Conservation (phyloP, 805 yeast genomes). For the Tetrapisispora iriomotensis region DNA sequence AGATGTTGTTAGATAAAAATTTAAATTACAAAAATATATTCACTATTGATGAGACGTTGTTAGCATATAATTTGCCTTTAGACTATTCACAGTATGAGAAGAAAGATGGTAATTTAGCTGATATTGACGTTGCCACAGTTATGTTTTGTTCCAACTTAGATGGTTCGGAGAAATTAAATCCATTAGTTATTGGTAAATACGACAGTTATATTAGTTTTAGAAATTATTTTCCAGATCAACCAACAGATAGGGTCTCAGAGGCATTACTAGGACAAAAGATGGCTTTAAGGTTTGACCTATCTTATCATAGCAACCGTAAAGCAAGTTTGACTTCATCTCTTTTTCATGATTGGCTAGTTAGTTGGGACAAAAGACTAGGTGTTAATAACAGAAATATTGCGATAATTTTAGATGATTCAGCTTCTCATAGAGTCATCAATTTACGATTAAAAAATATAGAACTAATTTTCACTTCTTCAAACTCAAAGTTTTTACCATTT, state of each 20-base stretch:
- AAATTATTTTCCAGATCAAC: conserved; percentile 27
- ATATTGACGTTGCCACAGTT: conserved; percentile 39
- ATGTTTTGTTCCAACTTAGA: conserved; percentile 55
- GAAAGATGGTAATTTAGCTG: conserved; percentile 28
- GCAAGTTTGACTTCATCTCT: conserved; percentile 55
- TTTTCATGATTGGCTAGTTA: conserved; percentile 52
- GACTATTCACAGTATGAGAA: conserved; percentile 42
- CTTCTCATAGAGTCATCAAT: conserved; percentile 51
- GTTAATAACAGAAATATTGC: conserved; percentile 43
- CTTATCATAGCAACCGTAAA: conserved; percentile 49
- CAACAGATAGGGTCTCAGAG: conserved; percentile 18
- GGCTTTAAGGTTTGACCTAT: conserved; percentile 41
- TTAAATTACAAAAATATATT: conserved; percentile 45
- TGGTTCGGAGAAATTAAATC: conserved; percentile 53
- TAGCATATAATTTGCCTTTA: conserved; percentile 50
- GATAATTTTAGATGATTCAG: conserved; percentile 50
- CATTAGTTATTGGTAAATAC: conserved; percentile 50
- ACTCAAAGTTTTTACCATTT: conserved; percentile 44
- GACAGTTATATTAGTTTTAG: conserved; percentile 38
- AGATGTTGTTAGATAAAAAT: conserved; percentile 29
- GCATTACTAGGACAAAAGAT: conserved; percentile 34
- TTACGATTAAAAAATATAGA: conserved; percentile 37
- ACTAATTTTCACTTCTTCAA: conserved; percentile 32
- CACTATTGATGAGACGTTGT: conserved; percentile 50
- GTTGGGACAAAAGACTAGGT: conserved; percentile 47